Evolutionary conservation across 306 rosid species (phyloP), one percentile per base, ranked within the genome.

Genomic region (Quercus agrifolia): DNA sequence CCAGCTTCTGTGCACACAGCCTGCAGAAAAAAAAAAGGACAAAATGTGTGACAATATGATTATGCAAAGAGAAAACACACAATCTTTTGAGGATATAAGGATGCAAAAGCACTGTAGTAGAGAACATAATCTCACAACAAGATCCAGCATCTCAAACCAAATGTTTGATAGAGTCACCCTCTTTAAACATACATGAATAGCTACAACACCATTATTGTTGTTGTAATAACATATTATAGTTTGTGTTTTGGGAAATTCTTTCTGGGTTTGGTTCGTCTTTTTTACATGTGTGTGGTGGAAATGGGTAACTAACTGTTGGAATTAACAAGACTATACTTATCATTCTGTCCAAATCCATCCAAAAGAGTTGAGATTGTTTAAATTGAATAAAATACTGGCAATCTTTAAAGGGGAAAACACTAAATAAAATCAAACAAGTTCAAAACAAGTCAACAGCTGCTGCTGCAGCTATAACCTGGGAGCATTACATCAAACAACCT

Each of bases 141-240:
- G 31, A 30, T 30, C 31, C 31, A 30, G 31, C 31, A 30, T 30
- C 31, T 30, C 31, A 30, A 30, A 30, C 31, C 31, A 62, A 58
- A 27, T 62, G 69, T 25, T 62, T 19, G 19, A 66, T 66, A 15
- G 13, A 30, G 11, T 66, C 71, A 5, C 44, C 70, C 27, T 15
- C 41, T 25, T 28, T 4, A 4, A 30, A 30, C 44, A 30, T n/a
- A 64, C 41, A 64, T 17, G 41, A 64, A n/a, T 5, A 28, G 11
- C 70, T 64, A 27, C 4, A 83, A 56, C 81, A 91, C 91, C 99
- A 94, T 94, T 76, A 55, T 81, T 56, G 77, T 25, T 61, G 17
- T 49, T 56, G 77, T 25, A 61, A 38, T 38, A 38, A 41, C 46
- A 67, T 12, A 14, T 31, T 57, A 49, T 71, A 6, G 30, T 20